Conservation (phyloP, 2,329 filamentous ascomycete species). For the Dichotomopilus funicola region DNA sequence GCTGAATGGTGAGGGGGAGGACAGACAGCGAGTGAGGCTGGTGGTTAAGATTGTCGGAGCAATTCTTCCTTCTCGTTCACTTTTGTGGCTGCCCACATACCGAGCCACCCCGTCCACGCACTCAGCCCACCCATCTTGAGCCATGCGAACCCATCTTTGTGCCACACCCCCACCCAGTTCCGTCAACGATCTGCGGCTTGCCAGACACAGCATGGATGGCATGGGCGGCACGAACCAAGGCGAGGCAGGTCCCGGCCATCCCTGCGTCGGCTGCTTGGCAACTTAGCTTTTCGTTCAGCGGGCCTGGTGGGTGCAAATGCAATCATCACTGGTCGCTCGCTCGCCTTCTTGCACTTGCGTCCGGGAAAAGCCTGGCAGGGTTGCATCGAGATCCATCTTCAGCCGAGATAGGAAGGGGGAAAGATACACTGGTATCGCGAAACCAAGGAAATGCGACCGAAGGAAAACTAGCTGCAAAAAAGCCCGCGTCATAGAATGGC, state of each 20-base stretch:
- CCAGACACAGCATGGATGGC: neutral
- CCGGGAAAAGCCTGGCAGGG: neutral
- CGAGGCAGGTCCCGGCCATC: neutral
- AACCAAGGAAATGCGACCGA: constrained; percentile 2
- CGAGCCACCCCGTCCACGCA: no score
- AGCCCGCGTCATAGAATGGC: no score
- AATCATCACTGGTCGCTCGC: constrained; percentile 5
- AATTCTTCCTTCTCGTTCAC: no score
- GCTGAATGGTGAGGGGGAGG: no score
- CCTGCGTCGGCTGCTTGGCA: no score
- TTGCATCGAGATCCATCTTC: constrained; percentile 2
- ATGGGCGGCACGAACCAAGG: neutral
- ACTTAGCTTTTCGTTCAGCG: no score
- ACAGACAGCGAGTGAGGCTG: no score
- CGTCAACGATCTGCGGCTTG: neutral
- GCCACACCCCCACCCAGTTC: neutral
- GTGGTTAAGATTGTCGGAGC: no score
- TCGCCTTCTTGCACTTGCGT: neutral
- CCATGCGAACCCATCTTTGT: neutral
- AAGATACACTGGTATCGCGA: neutral
- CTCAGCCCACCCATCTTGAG: no score
- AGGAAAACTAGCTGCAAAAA: neutral
- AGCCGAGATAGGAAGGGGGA: constrained; percentile 1
- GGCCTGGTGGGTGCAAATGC: neutral
- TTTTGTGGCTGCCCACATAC: no score